Base-by-base conservation (phyloP, 495 filamentous ascomycete genomes). In the Choiromyces venosus region DNA sequence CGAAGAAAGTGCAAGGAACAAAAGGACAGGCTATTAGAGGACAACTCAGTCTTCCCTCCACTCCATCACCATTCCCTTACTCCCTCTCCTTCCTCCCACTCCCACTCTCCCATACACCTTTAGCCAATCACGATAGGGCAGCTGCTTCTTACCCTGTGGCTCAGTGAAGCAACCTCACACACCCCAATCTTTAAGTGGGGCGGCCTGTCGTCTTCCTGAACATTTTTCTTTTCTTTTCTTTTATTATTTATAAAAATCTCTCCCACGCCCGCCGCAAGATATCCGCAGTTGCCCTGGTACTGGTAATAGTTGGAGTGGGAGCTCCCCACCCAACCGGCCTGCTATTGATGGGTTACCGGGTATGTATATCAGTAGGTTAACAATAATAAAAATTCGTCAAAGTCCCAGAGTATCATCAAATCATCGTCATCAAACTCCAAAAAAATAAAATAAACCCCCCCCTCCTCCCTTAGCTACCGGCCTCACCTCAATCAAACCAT, bases 201-300 rank as follows among this genome's bases (percentile, higher is more conserved):
- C 52, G 25, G 52, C 52, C 52, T 61, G 52, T 61, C 52, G 52
- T 61, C 52, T 61, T 61, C 52, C 25, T 61, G 25, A 97, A 93
- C 5, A 89, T 94, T 29, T 86, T 82, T 7, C 92, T 85, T 83
- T 98, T 93, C 68, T 85, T 88, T 14, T 87, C 89, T 79, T 88
- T 87, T 82, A 97, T 97, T 83, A 97, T 81, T 71, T 83, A 82
- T 5, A 92, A 93, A 82, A 93, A 97, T 69, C 82, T 84, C 77
- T 94, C 92, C 52, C 89, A 87, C 79, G 96, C 92, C 73, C 91
- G 88, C 81, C 86, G 88, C 83, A 97, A 97, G 85, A 97, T 98
- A 29, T 91, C 89, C 86, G 97, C 94, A 33, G 94, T 61, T 61
- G 52, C 52, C 52, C 52, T 61, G 25, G 52, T 29, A 61, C 52